Percentiles rank a stretch among this genome's conserved stretches.
Evolutionary conservation across 495 filamentous ascomycete species (phyloP).

Genomic region (Stereocaulon alpinum): DNA sequence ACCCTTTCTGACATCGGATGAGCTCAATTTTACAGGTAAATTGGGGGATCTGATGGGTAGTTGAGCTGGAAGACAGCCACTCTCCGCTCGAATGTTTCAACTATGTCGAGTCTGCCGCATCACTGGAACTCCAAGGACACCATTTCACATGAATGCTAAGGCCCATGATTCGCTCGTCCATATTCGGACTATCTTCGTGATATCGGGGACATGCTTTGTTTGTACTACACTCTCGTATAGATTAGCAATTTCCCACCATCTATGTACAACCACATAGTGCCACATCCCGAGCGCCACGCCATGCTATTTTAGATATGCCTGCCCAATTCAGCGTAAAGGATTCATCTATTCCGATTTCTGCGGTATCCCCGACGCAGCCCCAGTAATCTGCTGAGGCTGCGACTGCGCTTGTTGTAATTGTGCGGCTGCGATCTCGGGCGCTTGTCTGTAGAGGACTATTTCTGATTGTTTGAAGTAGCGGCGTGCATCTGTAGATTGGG

Average conservation of each 20-base stretch:
- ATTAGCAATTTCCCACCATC: no score
- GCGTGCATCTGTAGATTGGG: conserved; percentile 58
- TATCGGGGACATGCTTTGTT: neutral
- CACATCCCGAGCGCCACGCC: neutral
- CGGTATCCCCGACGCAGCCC: conserved; percentile 8
- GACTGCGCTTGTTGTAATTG: conserved; percentile 25
- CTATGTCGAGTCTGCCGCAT: no score
- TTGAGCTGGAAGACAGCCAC: no score
- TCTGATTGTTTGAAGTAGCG: conserved; percentile 99
- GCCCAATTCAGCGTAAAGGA: neutral
- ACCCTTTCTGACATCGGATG: no score
- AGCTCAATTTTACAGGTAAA: no score
- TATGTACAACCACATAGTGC: neutral
- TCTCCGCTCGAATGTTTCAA: no score
- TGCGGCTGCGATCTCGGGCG: conserved; percentile 51
- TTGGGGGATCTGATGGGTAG: no score
- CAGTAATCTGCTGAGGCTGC: conserved; percentile 22
- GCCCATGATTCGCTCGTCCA: neutral
- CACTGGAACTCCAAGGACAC: no score
- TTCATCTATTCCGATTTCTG: neutral
- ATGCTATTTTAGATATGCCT: neutral
- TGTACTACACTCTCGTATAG: no score
- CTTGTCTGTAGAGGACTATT: conserved; percentile 93
- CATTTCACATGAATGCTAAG: no score
- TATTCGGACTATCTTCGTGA: neutral